phyloP scores from a whole-genome alignment of 2,329 filamentous ascomycete genomes.

The Rhinocladiella mackenziei region DNA sequence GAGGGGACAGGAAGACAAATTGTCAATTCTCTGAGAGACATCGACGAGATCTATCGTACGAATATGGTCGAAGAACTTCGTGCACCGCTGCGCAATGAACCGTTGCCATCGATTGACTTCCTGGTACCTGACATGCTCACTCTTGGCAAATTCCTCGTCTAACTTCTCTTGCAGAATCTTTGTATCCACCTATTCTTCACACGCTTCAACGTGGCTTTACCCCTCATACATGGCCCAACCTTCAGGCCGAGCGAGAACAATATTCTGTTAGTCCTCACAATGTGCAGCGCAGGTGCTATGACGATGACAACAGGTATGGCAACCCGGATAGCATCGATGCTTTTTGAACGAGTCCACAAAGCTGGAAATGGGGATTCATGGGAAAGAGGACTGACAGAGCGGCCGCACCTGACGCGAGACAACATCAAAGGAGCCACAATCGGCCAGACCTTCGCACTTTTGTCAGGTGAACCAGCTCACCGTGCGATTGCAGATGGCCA shows the following conservation, averaged over 20 bases:
- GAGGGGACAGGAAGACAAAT: background rate
- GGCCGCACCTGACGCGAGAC: slow-evolving; percentile 4
- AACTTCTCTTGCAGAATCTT: slow-evolving; percentile 17
- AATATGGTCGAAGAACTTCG: slow-evolving; percentile 3
- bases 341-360: slow-evolving; percentile 33
- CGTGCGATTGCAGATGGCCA: slow-evolving; percentile 30
- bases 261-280: slow-evolving; percentile 34
- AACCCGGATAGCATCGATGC: slow-evolving; percentile 25
- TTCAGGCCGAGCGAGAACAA: slow-evolving; percentile 14
- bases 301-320: slow-evolving; percentile 33
- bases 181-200: slow-evolving; percentile 48
- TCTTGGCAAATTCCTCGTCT: too few species aligned
- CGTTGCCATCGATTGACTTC: slow-evolving; percentile 7
- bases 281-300: slow-evolving; percentile 36
- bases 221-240: slow-evolving; percentile 19
- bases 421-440: slow-evolving; percentile 30
- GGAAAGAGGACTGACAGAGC: slow-evolving; percentile 7
- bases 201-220: slow-evolving; percentile 15
- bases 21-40: background rate
- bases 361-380: slow-evolving; percentile 11
- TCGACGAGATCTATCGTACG: slow-evolving; percentile 9
- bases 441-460: slow-evolving; percentile 31
- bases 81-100: background rate
- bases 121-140: slow-evolving; percentile 2
- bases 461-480: slow-evolving; percentile 28